Conservation (phyloP, 139 green algal species). For the Chlamydomonas sphaeroides region DNA sequence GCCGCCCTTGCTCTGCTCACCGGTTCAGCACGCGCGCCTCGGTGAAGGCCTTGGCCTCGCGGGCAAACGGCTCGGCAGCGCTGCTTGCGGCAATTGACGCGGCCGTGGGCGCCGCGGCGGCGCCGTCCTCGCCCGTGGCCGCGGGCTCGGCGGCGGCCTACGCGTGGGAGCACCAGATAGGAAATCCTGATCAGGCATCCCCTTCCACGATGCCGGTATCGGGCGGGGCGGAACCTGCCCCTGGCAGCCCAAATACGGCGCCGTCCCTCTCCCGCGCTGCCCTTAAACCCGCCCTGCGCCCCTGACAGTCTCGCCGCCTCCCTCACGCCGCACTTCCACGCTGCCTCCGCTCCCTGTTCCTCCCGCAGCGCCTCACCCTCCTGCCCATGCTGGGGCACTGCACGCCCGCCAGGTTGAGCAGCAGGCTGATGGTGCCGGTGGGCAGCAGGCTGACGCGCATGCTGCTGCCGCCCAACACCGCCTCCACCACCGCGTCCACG, state of each 20-base stretch:
- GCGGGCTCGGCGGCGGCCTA: background rate
- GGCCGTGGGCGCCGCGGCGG: conserved; percentile 37
- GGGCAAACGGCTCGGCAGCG: conserved; percentile 81
- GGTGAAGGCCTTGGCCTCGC: conserved; percentile 89
- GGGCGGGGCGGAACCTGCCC: too few relatives aligned
- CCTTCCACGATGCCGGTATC: too few relatives aligned
- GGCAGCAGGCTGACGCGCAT: conserved; percentile 85
- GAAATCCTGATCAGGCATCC: too few relatives aligned
- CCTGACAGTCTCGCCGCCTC: too few relatives aligned
- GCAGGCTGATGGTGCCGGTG: conserved; percentile 51
- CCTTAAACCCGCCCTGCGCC: background rate
- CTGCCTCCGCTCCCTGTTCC: background rate
- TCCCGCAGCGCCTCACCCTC: conserved; percentile 10
- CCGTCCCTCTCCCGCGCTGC: background rate
- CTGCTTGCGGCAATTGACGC: conserved; percentile 43
- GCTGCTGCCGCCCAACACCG: conserved; percentile 79
- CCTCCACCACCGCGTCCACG: conserved; percentile 87
- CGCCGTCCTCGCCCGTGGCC: conserved; percentile 18
- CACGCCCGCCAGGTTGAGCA: conserved; percentile 83
- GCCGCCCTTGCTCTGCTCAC: conserved; percentile 50
- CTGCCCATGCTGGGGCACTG: conserved; percentile 85
- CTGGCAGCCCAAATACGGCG: too few relatives aligned
- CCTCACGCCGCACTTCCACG: background rate
- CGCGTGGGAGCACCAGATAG: too few relatives aligned
- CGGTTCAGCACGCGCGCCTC: conserved; percentile 81